These are phyloP conservation scores for Mycena indigotica DNA, from an alignment of 768 basidiomycete species.

Conservation along the genomic window DNA sequence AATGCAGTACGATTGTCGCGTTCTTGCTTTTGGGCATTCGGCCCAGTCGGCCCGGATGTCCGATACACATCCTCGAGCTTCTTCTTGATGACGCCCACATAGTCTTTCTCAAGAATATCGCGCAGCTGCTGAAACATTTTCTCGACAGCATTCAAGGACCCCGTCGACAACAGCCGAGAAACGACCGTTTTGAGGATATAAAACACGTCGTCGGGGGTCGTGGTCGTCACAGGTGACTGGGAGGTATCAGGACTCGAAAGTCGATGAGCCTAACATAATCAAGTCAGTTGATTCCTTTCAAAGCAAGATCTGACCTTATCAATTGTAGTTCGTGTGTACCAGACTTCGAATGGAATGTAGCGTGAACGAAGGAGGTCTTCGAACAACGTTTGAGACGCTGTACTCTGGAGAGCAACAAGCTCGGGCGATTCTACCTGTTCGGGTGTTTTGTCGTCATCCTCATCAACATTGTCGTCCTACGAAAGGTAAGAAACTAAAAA, in stretches of 20 bases:
- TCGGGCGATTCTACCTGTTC: slow-evolving; percentile 22
- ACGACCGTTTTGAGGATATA: slow-evolving; percentile 90
- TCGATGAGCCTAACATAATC: slow-evolving; percentile 71
- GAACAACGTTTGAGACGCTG: slow-evolving; percentile 60
- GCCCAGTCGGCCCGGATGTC: slow-evolving; percentile 41
- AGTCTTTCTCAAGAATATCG: slow-evolving; percentile 82
- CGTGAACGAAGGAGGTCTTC: slow-evolving; percentile 69
- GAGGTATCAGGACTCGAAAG: slow-evolving; percentile 75
- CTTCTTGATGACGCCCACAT: slow-evolving; percentile 74
- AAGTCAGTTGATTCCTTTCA: slow-evolving; percentile 3
- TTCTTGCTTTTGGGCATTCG: slow-evolving; percentile 73
- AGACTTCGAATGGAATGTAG: slow-evolving; percentile 87
- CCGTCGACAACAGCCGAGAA: slow-evolving; percentile 75
- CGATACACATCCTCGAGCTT: slow-evolving; percentile 91
- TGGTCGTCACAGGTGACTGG: slow-evolving; percentile 64
- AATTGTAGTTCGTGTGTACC: slow-evolving; percentile 85
- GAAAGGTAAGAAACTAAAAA: slow-evolving; percentile 4
- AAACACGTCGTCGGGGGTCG: slow-evolving; percentile 91
- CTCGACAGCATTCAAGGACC: slow-evolving; percentile 60
- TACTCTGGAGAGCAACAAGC: slow-evolving; percentile 44
- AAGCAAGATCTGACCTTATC: slow-evolving; percentile 66
- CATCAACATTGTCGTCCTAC: slow-evolving; percentile 26
- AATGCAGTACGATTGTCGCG: slow-evolving; percentile 78
- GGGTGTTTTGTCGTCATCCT: slow-evolving; percentile 14
- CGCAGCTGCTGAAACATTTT: slow-evolving; percentile 63